phyloP scores from a whole-genome alignment of 1,139 yeast genomes.

The Komagataea norvegica region DNA sequence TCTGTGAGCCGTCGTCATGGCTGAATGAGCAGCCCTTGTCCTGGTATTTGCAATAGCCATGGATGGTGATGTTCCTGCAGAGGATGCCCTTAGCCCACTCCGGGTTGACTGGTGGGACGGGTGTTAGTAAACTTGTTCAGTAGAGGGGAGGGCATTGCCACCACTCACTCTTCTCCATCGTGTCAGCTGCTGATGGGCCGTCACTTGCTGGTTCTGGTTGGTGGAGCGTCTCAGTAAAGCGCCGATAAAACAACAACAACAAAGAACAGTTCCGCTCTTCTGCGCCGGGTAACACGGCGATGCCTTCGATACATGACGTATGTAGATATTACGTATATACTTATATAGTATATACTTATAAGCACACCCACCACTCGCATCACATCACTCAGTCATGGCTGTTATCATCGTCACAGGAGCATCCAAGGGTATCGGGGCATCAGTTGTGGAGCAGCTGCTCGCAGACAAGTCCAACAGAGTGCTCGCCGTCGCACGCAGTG shows the following conservation, averaged over 20 bases:
- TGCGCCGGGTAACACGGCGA: too few relatives aligned
- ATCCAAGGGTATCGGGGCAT: conserved; percentile 59
- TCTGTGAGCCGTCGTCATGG: conserved; percentile 42
- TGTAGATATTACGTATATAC: too few relatives aligned
- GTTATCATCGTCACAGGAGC: conserved; percentile 46
- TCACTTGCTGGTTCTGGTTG: conserved; percentile 1
- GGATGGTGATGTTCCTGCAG: conserved; percentile 79
- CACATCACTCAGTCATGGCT: too few relatives aligned
- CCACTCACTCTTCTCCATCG: conserved; percentile 20
- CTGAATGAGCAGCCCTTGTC: conserved; percentile 85
- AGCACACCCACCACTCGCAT: too few relatives aligned
- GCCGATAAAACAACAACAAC: too few relatives aligned
- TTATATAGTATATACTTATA: too few relatives aligned
- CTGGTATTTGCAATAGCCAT: conserved; percentile 86
- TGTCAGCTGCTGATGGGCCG: neutral
- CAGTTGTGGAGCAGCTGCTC: conserved; percentile 56
- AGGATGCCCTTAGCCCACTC: conserved; percentile 74
- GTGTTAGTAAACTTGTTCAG: neutral
- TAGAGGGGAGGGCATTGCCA: neutral
- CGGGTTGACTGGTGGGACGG: conserved; percentile 7
- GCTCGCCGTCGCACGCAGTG: conserved; percentile 71
- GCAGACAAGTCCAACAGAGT: conserved; percentile 44
- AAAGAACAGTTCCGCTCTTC: too few relatives aligned
- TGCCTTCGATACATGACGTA: too few relatives aligned
- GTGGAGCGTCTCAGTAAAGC: too few relatives aligned